Evolutionary conservation across 2,329 filamentous ascomycete genomes (phyloP), one percentile per base, ranked within the genome.

Genomic region (Remersonia thermophila): DNA sequence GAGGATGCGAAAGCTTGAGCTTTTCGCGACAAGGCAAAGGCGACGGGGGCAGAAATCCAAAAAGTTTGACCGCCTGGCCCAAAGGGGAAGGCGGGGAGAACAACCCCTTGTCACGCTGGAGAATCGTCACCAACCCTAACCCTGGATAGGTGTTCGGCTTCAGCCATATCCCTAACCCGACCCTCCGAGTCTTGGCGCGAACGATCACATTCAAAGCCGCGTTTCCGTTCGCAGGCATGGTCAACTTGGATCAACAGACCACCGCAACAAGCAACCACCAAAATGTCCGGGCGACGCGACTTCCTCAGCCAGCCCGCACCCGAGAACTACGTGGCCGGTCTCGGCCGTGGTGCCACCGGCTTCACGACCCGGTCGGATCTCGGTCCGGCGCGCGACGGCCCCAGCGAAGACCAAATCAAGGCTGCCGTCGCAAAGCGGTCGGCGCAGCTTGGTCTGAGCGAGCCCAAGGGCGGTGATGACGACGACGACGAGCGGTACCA

Each of bases 361-460:
- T 98, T 98, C 65, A 96, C 91, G 12, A 98, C 91, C 28, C 78
- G 93, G 52, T 96, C 89, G 39, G 91, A 98, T 71, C 69, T 98
- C 39, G 91, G 93, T 39, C 91, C 93, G 34, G 89, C 89, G 40
- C 76, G 89, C 51, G 89, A 95, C 65, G 91, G 91, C 12, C 91
- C 91, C 33, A 94, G 83, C 42, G 89, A 95, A 52, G 91, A 98
- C 56, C 89, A 96, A 62, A 95, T 98, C 63, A 95, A 96, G 59
- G 91, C 94, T 59, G 87, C 85, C 43, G 80, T 98, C 49, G 87
- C 87, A 33, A 95, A 95, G 61, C 80, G 93, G 51, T 89, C 91
- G 7, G 83, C 84, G 39, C 77, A 83, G 53, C 73, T 96, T 41
- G 89, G 87, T 5, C 57, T 73, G 13, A 71, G 75, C 33, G 78